phyloP scores from a whole-genome alignment of 1,284 basidiomycete genomes.

The Pseudozyma hubeiensis region DNA sequence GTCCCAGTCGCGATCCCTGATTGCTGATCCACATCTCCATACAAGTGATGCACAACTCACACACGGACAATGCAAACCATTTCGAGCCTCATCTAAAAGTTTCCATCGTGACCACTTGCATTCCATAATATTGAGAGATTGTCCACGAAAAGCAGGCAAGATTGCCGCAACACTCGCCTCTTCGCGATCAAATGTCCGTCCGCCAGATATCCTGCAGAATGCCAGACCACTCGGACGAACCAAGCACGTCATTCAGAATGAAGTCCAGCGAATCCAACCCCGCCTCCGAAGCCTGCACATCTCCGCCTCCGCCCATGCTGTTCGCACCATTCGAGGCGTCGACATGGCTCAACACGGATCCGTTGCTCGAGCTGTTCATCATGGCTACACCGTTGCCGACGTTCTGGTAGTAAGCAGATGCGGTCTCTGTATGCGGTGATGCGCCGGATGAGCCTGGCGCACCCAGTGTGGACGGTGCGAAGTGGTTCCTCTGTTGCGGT shows the following conservation, averaged over 20 bases:
- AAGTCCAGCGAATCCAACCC: slow-evolving; percentile 32
- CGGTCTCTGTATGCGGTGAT: slow-evolving; percentile 14
- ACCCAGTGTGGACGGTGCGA: not conserved
- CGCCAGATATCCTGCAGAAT: slow-evolving; percentile 43
- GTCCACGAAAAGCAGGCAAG: too few species aligned
- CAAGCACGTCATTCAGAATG: slow-evolving; percentile 41
- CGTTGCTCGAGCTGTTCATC: slow-evolving; percentile 1
- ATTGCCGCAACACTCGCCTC: too few species aligned
- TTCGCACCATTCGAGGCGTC: not conserved
- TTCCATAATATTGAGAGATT: not conserved
- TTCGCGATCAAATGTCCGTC: slow-evolving; percentile 20
- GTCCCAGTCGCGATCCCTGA: slow-evolving; percentile 65
- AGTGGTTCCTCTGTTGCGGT: not conserved
- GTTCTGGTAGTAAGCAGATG: slow-evolving; percentile 3
- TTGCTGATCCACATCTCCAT: slow-evolving; percentile 31
- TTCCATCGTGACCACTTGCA: not conserved
- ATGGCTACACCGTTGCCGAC: not conserved
- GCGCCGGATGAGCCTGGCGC: slow-evolving; percentile 13
- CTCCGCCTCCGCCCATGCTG: not conserved
- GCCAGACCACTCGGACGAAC: slow-evolving; percentile 30
- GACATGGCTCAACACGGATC: not conserved
- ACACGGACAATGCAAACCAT: not conserved
- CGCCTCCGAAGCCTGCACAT: not conserved
- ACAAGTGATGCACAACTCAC: not conserved
- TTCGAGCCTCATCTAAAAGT: too few species aligned